phyloP scores from a whole-genome alignment of 345 rosid genomes.

The Physaria fendleri region DNA sequence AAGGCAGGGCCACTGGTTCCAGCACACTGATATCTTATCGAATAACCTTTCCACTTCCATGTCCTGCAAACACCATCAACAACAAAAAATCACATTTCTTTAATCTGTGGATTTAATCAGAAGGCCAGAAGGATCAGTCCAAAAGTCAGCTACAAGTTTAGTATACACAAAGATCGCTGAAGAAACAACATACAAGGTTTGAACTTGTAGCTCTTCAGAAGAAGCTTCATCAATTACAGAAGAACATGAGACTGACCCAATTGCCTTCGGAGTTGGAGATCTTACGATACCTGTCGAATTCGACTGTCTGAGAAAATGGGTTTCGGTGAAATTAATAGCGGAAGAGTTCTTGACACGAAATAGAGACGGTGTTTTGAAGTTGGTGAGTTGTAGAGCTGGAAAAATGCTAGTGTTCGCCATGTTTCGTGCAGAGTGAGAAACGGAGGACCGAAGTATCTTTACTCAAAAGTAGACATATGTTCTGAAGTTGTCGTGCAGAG shows the following conservation, averaged over 20 bases:
- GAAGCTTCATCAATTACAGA: constrained; percentile 25
- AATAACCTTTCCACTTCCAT: constrained; percentile 89
- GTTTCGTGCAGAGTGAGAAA: background rate
- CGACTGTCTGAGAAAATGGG: constrained; percentile 18
- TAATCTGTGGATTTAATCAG: background rate
- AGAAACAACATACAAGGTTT: constrained; percentile 39
- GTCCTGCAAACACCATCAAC: constrained; percentile 38
- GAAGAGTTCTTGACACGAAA: constrained; percentile 15
- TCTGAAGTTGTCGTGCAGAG: constrained; percentile 21
- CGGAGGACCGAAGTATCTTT: constrained; percentile 11
- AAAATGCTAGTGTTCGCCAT: constrained; percentile 26
- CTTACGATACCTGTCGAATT: constrained; percentile 2
- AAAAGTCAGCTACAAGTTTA: background rate
- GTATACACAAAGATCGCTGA: background rate
- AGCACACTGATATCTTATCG: constrained; percentile 68
- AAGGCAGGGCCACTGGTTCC: constrained; percentile 77
- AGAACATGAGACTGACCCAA: constrained; percentile 21
- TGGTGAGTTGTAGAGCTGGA: constrained; percentile 12
- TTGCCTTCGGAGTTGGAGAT: constrained; percentile 12
- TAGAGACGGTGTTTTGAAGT: background rate
- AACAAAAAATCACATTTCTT: background rate
- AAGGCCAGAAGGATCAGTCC: background rate
- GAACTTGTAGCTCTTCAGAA: constrained; percentile 28
- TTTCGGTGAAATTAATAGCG: background rate
- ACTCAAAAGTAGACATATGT: constrained; percentile 10